phyloP scores from a whole-genome alignment of 306 rosid species.

The Glycine latifolia region DNA sequence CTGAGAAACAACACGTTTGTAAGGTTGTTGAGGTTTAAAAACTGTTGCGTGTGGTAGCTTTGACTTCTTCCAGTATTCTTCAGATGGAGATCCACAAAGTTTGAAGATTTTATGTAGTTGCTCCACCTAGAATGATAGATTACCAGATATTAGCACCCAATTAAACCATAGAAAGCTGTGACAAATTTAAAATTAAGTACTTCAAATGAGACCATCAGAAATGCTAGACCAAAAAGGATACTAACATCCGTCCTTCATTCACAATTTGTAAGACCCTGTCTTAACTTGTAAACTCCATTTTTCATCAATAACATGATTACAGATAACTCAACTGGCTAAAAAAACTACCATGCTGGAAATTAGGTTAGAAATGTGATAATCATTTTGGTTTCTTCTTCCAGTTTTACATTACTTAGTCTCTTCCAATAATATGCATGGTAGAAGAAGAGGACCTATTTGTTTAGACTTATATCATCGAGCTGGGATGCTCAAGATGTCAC shows the following conservation, averaged over 20 bases:
- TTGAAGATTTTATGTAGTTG: slow-evolving; percentile 96
- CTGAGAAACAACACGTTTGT: slow-evolving; percentile 71
- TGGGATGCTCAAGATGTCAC: background rate
- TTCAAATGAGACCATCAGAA: slow-evolving; percentile 21
- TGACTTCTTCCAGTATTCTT: slow-evolving; percentile 85
- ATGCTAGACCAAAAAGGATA: slow-evolving; percentile 14
- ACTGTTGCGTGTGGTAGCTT: slow-evolving; percentile 81
- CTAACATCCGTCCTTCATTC: slow-evolving; percentile 13
- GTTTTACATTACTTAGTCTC: slow-evolving; percentile 28
- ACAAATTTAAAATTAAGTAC: slow-evolving; percentile 20
- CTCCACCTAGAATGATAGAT: slow-evolving; percentile 68
- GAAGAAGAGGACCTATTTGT: background rate
- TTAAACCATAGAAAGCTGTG: slow-evolving; percentile 36
- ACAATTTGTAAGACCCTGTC: slow-evolving; percentile 1
- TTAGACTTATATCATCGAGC: slow-evolving; percentile 14
- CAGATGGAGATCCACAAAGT: slow-evolving; percentile 93
- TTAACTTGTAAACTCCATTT: slow-evolving; percentile 34
- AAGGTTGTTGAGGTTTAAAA: slow-evolving; percentile 87
- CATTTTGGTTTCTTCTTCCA: slow-evolving; percentile 2
- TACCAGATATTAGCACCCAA: slow-evolving; percentile 39
- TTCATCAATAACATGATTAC: slow-evolving; percentile 31
- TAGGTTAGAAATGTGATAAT: slow-evolving; percentile 30
- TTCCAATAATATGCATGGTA: slow-evolving; percentile 32
- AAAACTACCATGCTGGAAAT: slow-evolving; percentile 30
- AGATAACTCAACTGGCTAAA: slow-evolving; percentile 40